Conservation (phyloP, 2,329 filamentous ascomycete genomes). For the Acrodontium crateriforme region DNA sequence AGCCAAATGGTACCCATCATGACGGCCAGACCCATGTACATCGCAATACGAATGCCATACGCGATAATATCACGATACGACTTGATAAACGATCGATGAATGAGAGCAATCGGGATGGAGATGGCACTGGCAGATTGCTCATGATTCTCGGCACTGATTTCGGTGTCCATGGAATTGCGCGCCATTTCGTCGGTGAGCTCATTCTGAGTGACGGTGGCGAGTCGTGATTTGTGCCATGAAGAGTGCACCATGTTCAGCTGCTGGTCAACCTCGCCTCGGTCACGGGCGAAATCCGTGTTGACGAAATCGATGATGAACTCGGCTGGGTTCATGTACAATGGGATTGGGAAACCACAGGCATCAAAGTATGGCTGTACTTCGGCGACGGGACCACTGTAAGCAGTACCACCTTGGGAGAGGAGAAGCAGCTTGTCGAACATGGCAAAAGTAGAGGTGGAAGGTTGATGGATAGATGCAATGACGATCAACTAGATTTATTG, state of each 20-base stretch:
- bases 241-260: slow-evolving; percentile 41
- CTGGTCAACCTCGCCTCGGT: slow-evolving; percentile 33
- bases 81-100: slow-evolving; percentile 72
- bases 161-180: slow-evolving; percentile 19
- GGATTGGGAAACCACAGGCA: slow-evolving; percentile 46
- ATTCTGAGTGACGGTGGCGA: slow-evolving; percentile 22
- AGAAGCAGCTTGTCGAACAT: slow-evolving; percentile 70
- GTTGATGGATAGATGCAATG: slow-evolving; percentile 74
- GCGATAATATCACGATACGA: slow-evolving; percentile 71
- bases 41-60: slow-evolving; percentile 68
- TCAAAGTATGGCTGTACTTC: slow-evolving; percentile 51
- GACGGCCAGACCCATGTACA: slow-evolving; percentile 69
- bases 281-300: slow-evolving; percentile 57
- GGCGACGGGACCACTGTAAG: slow-evolving; percentile 55
- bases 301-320: slow-evolving; percentile 68
- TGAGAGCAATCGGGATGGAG: slow-evolving; percentile 46
- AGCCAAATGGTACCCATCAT: slow-evolving; percentile 87
- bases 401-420: slow-evolving; percentile 54
- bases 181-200: slow-evolving; percentile 23
- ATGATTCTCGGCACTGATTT: slow-evolving; percentile 15
- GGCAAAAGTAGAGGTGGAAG: slow-evolving; percentile 63
- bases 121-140: slow-evolving; percentile 30
- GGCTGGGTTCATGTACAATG: slow-evolving; percentile 60
- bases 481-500: slow-evolving; percentile 47
- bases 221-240: slow-evolving; percentile 40